A percentile compares a stretch with the other conserved stretches of the same genome.
These are phyloP conservation scores for Scytalidium sp. DNA, from an alignment of 2,329 filamentous ascomycete species.

Conservation along the genomic window DNA sequence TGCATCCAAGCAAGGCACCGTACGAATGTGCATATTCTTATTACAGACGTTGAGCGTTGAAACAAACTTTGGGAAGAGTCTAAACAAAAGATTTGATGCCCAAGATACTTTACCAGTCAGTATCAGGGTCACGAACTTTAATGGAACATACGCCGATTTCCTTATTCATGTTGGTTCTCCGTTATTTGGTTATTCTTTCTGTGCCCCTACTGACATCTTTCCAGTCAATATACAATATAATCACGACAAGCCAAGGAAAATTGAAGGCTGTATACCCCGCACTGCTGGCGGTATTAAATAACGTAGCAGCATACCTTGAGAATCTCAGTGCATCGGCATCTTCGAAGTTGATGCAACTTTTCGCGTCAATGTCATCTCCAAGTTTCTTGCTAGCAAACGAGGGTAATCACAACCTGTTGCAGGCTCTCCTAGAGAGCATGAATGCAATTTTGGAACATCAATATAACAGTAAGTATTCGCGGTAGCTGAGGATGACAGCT, in stretches of 20 bases:
- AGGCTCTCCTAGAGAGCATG: conserved; percentile 81
- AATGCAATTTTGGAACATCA: conserved; percentile 90
- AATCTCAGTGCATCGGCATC: conserved; percentile 72
- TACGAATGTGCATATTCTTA: conserved; percentile 96
- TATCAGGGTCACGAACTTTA: conserved; percentile 81
- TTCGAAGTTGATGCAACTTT: conserved; percentile 81
- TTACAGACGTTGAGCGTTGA: conserved; percentile 94
- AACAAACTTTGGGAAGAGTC: conserved; percentile 80
- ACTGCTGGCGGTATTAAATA: conserved; percentile 87
- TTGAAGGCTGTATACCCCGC: conserved; percentile 91
- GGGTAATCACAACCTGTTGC: conserved; percentile 77
- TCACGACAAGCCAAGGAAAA: conserved; percentile 86
- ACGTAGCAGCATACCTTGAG: conserved; percentile 82
- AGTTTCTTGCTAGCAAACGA: conserved; percentile 92
- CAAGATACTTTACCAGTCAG: conserved; percentile 82
- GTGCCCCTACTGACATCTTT: conserved; percentile 19
- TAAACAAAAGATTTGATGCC: conserved; percentile 85
- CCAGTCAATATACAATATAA: conserved; percentile 85
- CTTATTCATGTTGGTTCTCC: conserved; percentile 78
- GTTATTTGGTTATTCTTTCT: conserved; percentile 2
- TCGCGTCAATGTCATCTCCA: conserved; percentile 88
- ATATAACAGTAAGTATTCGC: conserved; percentile 61
- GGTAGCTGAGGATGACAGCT: background rate
- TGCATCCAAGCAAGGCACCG: conserved; percentile 82
- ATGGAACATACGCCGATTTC: conserved; percentile 89